Evolutionary conservation across 257 asterid genomes (phyloP), one percentile per base, ranked within the genome.

Genomic region (Lycium barbarum): DNA sequence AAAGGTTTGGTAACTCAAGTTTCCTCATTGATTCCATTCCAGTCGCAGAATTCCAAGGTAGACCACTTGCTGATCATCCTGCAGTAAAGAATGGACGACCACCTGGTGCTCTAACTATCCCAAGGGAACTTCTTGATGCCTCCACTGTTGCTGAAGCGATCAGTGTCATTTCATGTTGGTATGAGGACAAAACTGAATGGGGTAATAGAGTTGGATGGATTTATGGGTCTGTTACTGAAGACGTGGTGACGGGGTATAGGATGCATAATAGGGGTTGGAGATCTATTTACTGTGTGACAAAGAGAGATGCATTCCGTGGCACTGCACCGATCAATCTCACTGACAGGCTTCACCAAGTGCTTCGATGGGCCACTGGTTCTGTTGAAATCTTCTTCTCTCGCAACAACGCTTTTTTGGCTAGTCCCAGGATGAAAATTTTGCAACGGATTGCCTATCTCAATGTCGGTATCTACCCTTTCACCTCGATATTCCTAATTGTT

Each of bases 251-350:
- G 0, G 98, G 98, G 2, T 95, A 95, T 85, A 80, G 98, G 26
- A 95, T 95, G 98, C 98, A 95, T 83, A 95, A 95, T 65, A 91
- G 98, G 1, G 98, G 98, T 20, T 95, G 98, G 98, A 92, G 87
- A 85, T 95, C 98, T 7, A 90, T 94, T 0, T 95, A 95, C 22
- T 95, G 98, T 80, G 98, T 95, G 3, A 95, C 98, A 9, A 95
- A 93, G 51, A 74, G 98, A 61, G 98, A 95, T 18, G 98, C 98
- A 49, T 95, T 95, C 61, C 98, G 98, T 5, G 98, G 98, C 9
- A 92, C 97, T 18, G 98, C 98, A 18, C 98, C 98, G 0, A 95
- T 95, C 80, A 95, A 95, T 88, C 90, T 95, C 73, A 95, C 97
- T 0, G 98, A 95, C 78, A 86, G 98, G 89, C 97, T 95, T 68